These are phyloP conservation scores for Keqinozyma sinolaborantium DNA, from an alignment of 1,139 yeast genomes.

Conservation along the genomic window DNA sequence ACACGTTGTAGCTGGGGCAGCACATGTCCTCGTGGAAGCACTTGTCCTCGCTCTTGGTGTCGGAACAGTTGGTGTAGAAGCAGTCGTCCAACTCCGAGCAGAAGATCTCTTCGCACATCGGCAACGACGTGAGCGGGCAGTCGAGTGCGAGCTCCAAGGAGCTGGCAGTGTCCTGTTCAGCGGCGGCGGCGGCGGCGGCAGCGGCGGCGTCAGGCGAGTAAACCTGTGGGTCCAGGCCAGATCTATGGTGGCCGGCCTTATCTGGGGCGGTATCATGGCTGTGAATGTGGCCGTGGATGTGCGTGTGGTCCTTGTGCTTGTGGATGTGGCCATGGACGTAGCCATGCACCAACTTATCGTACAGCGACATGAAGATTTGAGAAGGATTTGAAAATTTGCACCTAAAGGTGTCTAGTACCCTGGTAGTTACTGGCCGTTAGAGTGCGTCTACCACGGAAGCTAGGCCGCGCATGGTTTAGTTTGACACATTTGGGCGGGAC, in stretches of 20 bases:
- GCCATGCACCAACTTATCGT: constrained; percentile 36
- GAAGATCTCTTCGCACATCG: constrained; percentile 37
- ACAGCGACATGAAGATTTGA: constrained; percentile 1
- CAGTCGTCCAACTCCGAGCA: constrained; percentile 48
- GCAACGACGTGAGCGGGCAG: constrained; percentile 23
- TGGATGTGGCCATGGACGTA: constrained; percentile 70
- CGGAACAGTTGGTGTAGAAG: constrained; percentile 34
- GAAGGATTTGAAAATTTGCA: neutral
- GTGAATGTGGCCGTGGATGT: constrained; percentile 69
- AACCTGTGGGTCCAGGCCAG: constrained; percentile 59
- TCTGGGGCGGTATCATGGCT: constrained; percentile 27
- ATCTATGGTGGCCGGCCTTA: constrained; percentile 1
- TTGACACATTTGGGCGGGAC: too few species aligned
- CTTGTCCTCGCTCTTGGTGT: constrained; percentile 10
- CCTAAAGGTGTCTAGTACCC: neutral
- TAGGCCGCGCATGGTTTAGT: too few species aligned
- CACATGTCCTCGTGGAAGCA: constrained; percentile 3
- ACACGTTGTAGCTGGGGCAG: constrained; percentile 2
- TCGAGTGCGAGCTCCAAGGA: constrained; percentile 2
- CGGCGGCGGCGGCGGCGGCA: constrained; percentile 1
- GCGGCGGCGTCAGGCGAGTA: constrained; percentile 10
- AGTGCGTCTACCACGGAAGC: too few species aligned
- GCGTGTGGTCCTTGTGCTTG: constrained; percentile 59
- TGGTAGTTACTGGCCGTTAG: neutral
- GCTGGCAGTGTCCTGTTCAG: constrained; percentile 3